Conservation (phyloP, 164 flowering plant species). For the Nymphaea thermarum region DNA sequence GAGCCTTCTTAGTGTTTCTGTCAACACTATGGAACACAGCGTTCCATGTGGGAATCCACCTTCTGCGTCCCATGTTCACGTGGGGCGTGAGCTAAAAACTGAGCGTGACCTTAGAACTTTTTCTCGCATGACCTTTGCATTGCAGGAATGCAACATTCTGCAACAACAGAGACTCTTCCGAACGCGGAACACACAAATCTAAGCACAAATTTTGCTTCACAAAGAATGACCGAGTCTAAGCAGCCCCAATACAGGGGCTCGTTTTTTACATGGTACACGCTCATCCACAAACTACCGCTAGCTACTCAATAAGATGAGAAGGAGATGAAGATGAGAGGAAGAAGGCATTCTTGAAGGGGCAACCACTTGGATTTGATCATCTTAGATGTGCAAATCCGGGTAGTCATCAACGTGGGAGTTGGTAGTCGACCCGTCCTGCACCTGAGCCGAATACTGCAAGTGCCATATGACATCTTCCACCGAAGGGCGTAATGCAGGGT, state of each 20-base stretch:
- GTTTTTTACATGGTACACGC: background rate
- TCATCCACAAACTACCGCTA: background rate
- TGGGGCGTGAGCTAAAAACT: too few species aligned
- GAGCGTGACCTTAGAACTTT: too few species aligned
- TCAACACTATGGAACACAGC: too few species aligned
- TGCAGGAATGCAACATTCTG: too few species aligned
- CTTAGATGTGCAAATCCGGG: background rate
- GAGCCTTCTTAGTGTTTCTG: too few species aligned
- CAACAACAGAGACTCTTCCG: too few species aligned
- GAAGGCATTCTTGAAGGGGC: background rate
- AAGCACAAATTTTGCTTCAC: too few species aligned
- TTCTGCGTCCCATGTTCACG: too few species aligned
- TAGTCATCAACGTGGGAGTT: slow-evolving; percentile 26
- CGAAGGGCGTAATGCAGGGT: slow-evolving; percentile 53
- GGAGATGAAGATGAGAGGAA: background rate
- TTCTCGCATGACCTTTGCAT: too few species aligned
- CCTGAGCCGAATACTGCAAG: slow-evolving; percentile 77
- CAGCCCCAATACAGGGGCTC: background rate
- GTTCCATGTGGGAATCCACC: too few species aligned
- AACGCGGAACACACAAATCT: too few species aligned
- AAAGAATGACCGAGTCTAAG: too few species aligned
- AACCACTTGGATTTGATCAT: background rate
- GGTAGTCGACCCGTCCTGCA: slow-evolving; percentile 80
- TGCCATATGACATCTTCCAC: slow-evolving; percentile 90
- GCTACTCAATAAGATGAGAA: background rate